A percentile compares a stretch with the other conserved stretches of the same genome.
Conservation (phyloP, 495 filamentous ascomycete genomes). For the Pyronema omphalodes region DNA sequence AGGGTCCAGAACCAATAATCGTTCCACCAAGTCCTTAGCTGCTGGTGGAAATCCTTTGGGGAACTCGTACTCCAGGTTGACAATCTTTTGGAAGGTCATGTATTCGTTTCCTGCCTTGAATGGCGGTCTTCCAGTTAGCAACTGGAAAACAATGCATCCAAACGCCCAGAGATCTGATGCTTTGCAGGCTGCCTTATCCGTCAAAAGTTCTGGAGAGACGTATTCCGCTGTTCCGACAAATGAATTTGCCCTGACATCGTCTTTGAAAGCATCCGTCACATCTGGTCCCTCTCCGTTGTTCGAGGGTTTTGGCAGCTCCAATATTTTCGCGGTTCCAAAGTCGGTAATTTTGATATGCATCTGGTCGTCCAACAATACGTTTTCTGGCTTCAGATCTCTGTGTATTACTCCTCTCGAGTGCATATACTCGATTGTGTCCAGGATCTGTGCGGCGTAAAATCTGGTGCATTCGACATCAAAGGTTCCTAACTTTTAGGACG, state of each 20-base stretch:
- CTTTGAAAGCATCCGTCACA: conserved; percentile 26
- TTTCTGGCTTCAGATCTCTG: conserved; percentile 92
- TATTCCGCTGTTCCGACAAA: conserved; percentile 99
- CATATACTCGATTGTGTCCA: conserved; percentile 97
- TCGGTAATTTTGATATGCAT: conserved; percentile 99
- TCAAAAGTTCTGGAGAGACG: conserved; percentile 88
- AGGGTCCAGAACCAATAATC: conserved; percentile 81
- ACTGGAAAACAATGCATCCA: conserved; percentile 97
- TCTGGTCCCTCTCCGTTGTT: conserved; percentile 28
- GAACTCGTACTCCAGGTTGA: conserved; percentile 83
- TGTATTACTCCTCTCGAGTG: conserved; percentile 91
- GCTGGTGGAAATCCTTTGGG: conserved; percentile 74
- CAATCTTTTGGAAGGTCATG: conserved; percentile 95
- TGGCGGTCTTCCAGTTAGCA: conserved; percentile 79
- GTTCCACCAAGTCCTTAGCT: conserved; percentile 80
- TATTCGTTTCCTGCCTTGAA: conserved; percentile 98
- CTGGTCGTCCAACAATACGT: conserved; percentile 81
- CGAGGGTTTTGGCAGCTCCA: conserved; percentile 44
- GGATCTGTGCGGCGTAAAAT: conserved; percentile 91
- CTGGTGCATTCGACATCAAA: conserved; percentile 92
- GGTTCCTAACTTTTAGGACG: conserved; percentile 43
- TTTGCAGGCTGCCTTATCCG: conserved; percentile 92
- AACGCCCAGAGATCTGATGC: conserved; percentile 97
- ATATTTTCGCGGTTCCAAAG: conserved; percentile 90
- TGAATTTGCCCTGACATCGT: conserved; percentile 63